phyloP scores from a whole-genome alignment of 768 basidiomycete genomes.

The Suillus occidentalis region DNA sequence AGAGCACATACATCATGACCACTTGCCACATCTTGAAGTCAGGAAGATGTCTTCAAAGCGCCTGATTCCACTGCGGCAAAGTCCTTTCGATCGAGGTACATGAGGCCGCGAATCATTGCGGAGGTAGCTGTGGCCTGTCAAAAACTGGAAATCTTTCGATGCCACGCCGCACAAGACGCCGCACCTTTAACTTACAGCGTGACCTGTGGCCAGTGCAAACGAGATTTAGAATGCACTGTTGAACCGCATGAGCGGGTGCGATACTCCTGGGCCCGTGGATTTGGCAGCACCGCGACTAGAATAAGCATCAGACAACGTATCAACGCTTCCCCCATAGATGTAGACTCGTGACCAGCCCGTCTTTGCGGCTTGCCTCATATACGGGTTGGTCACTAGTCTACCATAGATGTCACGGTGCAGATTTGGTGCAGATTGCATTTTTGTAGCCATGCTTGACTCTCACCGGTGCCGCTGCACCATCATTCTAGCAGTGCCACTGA shows the following conservation, averaged over 20 bases:
- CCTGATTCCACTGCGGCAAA: background rate
- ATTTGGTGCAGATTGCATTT: background rate
- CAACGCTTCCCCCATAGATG: background rate
- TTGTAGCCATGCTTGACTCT: background rate
- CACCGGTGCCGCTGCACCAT: background rate
- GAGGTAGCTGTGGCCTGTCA: background rate
- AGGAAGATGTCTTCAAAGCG: background rate
- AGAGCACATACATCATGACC: background rate
- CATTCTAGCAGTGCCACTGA: no score
- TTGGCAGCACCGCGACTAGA: background rate
- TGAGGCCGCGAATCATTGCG: no score
- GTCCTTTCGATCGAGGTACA: background rate
- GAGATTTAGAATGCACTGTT: background rate
- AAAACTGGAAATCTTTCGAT: background rate
- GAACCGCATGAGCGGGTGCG: background rate
- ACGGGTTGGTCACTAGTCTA: no score
- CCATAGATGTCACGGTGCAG: no score
- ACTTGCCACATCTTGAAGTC: background rate
- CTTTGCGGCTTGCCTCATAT: no score
- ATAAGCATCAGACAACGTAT: background rate
- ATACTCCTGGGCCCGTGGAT: background rate
- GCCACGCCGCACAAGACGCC: background rate
- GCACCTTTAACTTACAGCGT: background rate
- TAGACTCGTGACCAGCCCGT: no score
- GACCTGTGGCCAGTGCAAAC: background rate